A percentile compares a stretch with the other conserved stretches of the same genome.
These are phyloP conservation scores for Pleurotus eryngii DNA, from an alignment of 768 basidiomycete species.

Conservation along the genomic window DNA sequence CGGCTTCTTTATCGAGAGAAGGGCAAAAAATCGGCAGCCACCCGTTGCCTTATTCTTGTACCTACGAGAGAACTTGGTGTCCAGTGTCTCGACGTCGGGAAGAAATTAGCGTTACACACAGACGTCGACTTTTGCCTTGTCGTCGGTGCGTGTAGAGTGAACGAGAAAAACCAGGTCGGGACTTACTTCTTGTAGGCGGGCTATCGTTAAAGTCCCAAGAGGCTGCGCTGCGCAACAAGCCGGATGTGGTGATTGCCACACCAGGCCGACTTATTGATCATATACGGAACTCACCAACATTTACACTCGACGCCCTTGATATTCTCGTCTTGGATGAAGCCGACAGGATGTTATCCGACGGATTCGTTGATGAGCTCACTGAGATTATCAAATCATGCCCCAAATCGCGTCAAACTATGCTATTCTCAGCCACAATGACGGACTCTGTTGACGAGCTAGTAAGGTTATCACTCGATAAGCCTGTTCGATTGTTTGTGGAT, in stretches of 20 bases:
- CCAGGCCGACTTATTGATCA: constrained; percentile 98
- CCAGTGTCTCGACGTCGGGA: constrained; percentile 92
- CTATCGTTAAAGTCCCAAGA: constrained; percentile 93
- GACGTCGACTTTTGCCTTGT: constrained; percentile 90
- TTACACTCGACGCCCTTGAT: constrained; percentile 89
- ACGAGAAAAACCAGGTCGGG: not conserved
- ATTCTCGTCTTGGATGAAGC: constrained; percentile 96
- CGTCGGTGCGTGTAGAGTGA: constrained; percentile 58
- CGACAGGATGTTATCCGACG: constrained; percentile 94
- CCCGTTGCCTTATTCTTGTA: constrained; percentile 86
- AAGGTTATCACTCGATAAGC: constrained; percentile 87
- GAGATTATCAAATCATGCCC: constrained; percentile 95
- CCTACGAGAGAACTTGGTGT: constrained; percentile 96
- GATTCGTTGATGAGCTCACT: constrained; percentile 89
- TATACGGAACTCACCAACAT: constrained; percentile 90
- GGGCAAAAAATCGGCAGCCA: constrained; percentile 81
- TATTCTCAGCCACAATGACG: constrained; percentile 99
- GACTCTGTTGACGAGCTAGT: constrained; percentile 94
- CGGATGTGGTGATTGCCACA: constrained; percentile 94
- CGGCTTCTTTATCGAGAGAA: constrained; percentile 90
- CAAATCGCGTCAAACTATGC: constrained; percentile 88
- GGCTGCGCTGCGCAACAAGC: constrained; percentile 74
- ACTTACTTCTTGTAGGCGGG: constrained; percentile 55
- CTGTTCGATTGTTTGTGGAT: constrained; percentile 93
- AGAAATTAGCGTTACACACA: constrained; percentile 79